Evolutionary conservation across 148 eudicot genomes (phyloP), one percentile per base, ranked within the genome.

Genomic region (Polygonum aviculare): DNA sequence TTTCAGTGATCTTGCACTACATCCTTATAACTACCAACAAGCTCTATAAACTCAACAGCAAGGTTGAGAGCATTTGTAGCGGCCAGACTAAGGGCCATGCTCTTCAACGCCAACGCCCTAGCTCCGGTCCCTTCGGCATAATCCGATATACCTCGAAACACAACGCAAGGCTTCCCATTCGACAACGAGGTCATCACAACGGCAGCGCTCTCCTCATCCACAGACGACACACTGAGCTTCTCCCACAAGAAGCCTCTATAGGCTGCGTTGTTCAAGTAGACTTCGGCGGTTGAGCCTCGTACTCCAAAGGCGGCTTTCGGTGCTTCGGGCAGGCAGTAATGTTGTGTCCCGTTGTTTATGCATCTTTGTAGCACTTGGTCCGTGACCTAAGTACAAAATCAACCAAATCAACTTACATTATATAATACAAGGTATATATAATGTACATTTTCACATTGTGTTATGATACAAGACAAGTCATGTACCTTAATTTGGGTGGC

Each of bases 191-290:
- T 74, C 90, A 85, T 74, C 18, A 85, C 79, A 4, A 89, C 72
- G 31, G 92, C 90, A 21, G 86, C 87, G 78, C 90, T 89, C 82
- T 89, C 92, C 78, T 87, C 92, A 38, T 89, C 92, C 10, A 77
- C 86, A 1, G 84, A 86, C 39, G 90, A 89, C 38, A 89, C 78
- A 72, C 81, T 82, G 81, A 85, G 79, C 74, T 85, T 76, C 15
- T 79, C 48, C 60, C 62, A 78, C 38, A 89, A 87, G 76, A 83
- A 89, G 26, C 82, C 74, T 44, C 87, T 81, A 63, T 78, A 89
- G 0, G 90, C 92, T 47, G 79, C 82, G 52, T 89, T 89, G 21
- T 88, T 80, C 26, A 89, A 57, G 67, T 80, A 83, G 63, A 83
- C 76, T 77, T 87, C 78, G 5, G 92, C 87, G 0, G 88, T 87